Base-by-base conservation (phyloP, 345 rosid species). In the Noccaea bulbosa region DNA sequence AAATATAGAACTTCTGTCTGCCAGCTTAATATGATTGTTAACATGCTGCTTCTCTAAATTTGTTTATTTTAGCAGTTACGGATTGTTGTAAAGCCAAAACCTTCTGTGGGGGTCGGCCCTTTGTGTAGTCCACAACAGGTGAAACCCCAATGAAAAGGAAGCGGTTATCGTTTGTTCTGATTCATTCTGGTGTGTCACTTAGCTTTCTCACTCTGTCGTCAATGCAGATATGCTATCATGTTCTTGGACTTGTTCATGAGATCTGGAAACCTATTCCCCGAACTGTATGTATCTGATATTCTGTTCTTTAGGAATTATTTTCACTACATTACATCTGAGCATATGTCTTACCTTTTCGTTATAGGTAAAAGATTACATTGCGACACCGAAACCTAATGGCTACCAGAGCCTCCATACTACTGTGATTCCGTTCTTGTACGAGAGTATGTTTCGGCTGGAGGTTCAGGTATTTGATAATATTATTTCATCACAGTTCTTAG, bases 301-400 rank as follows among this genome's bases (percentile, higher is more conserved):
- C 61, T 58, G 47, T 53, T 64, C 16, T 52, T 48, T 49, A 44
- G 51, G 69, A 34, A 22, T 46, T 39, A 32, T 62, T 16, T 66
- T 20, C 34, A 37, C 14, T 47, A 34, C 70, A 24, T 30, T 43
- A 40, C 53, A 1, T 27, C 75, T 58, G 27, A 65, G 56, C 63
- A 50, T 50, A 16, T 62, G 5, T 46, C 72, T 51, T 70, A 7
- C 70, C 71, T 50, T 80, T 54, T 46, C 58, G 39, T 67, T 49
- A 65, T 82, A 94, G 99, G 87, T 91, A 83, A 94, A 94, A 81
- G 98, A 93, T 82, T 91, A 94, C 76, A 94, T 94, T 79, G 97
- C 99, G 9, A 94, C 99, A 62, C 91, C 98, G 5, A 94, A 94
- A 78, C 99, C 99, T 57, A 94, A 94, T 68, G 99, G 99, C 65